A percentile compares a stretch with the other conserved stretches of the same genome.
Evolutionary conservation across 179 eudicot species (phyloP).

Genomic region (Vitellaria paradoxa): DNA sequence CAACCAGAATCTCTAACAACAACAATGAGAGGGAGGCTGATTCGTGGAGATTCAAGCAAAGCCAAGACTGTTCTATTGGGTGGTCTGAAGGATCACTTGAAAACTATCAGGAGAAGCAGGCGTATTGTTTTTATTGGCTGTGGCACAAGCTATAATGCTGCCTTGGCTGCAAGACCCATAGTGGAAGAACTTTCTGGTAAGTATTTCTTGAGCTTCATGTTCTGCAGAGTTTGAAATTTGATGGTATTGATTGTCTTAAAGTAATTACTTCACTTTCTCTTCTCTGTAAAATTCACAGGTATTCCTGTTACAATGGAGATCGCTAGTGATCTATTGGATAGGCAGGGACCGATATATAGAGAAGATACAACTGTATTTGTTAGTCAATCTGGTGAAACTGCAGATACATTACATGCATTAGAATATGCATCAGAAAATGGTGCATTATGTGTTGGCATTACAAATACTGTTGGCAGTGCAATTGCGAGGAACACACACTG

Average conservation of each 20-base stretch:
- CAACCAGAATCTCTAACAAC: constrained; percentile 92
- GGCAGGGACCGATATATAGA: constrained; percentile 97
- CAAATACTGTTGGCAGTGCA: constrained; percentile 97
- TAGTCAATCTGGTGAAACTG: constrained; percentile 99
- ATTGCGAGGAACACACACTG: constrained; percentile 93
- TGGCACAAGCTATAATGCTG: constrained; percentile 97
- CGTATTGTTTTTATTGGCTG: constrained; percentile 90
- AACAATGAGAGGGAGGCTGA: constrained; percentile 94
- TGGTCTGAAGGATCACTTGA: constrained; percentile 92
- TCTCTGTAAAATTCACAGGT: constrained; percentile 36
- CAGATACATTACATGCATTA: constrained; percentile 85
- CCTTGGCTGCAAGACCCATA: constrained; percentile 87
- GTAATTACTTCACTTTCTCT: not conserved
- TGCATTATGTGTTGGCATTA: constrained; percentile 95
- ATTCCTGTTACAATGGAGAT: constrained; percentile 96
- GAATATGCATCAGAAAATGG: constrained; percentile 93
- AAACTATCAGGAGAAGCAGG: constrained; percentile 93
- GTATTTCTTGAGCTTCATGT: constrained; percentile 9
- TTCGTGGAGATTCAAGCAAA: constrained; percentile 90
- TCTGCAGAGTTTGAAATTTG: not conserved
- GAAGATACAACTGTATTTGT: constrained; percentile 97
- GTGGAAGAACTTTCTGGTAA: constrained; percentile 93
- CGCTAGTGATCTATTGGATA: constrained; percentile 96
- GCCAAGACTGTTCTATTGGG: constrained; percentile 86
- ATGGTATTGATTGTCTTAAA: not conserved